A percentile compares a stretch with the other conserved stretches of the same genome.
Conservation (phyloP, 2,329 filamentous ascomycete genomes). For the Ophiocordyceps australis region DNA sequence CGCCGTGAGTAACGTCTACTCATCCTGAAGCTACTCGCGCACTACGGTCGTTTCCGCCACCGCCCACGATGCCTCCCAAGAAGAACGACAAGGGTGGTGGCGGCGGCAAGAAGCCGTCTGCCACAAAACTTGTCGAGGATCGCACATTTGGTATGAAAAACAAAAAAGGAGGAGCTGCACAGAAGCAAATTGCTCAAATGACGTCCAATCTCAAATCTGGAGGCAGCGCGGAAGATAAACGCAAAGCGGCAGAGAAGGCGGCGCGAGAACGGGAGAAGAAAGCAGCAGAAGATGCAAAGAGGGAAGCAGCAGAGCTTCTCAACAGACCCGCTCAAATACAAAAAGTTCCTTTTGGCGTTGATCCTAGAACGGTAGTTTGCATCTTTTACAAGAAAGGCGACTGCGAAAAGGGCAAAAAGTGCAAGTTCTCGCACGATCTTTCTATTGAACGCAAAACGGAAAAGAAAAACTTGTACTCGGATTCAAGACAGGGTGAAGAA, state of each 20-base stretch:
- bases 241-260: conserved; percentile 48
- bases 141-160: conserved; percentile 99
- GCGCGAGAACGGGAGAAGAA: conserved; percentile 72
- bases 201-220: conserved; percentile 52
- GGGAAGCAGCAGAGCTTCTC: conserved; percentile 65
- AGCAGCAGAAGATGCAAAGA: conserved; percentile 70
- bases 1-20: too few species aligned
- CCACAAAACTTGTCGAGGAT: conserved; percentile 60
- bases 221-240: conserved; percentile 76
- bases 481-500: conserved; percentile 52
- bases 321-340: conserved; percentile 89
- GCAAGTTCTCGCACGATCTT: conserved; percentile 92
- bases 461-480: conserved; percentile 83
- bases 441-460: conserved; percentile 78
- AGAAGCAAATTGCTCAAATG: conserved; percentile 81
- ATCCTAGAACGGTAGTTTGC: conserved; percentile 93
- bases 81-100: conserved; percentile 30
- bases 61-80: conserved; percentile 55
- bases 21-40: too few species aligned
- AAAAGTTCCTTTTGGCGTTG: conserved; percentile 93
- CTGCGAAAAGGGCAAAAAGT: conserved; percentile 94
- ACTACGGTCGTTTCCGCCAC: conserved; percentile 8
- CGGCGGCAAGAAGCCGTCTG: conserved; percentile 34
- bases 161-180: conserved; percentile 84
- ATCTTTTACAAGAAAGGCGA: conserved; percentile 95